Evolutionary conservation across 305 asterid genomes (phyloP).

Genomic region (Salvia sclarea): DNA sequence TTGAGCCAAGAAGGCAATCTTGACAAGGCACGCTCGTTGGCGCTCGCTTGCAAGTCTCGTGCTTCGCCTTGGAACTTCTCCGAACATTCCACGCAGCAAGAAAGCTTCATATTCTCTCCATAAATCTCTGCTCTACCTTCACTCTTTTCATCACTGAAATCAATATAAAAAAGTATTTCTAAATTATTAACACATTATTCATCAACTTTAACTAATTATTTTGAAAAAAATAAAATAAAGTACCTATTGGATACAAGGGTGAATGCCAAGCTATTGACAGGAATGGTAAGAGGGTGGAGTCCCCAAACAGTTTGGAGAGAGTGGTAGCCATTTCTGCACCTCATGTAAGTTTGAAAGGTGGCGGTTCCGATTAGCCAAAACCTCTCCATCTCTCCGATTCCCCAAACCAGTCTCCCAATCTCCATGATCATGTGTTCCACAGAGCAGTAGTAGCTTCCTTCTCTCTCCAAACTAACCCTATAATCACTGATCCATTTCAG

Average conservation of each 20-base stretch:
- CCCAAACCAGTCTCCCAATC: constrained; percentile 62
- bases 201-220: no score
- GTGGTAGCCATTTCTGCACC: constrained; percentile 62
- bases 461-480: constrained; percentile 43
- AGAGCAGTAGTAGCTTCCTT: constrained; percentile 57
- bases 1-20: constrained; percentile 85
- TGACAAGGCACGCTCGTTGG: constrained; percentile 44
- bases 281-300: constrained; percentile 69
- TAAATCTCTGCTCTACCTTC: no score
- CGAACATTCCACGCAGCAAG: constrained; percentile 51
- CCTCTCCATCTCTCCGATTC: constrained; percentile 55
- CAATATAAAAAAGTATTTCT: not conserved
- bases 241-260: constrained; percentile 73
- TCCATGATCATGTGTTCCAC: constrained; percentile 91
- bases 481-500: constrained; percentile 79
- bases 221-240: not conserved
- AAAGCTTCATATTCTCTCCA: constrained; percentile 33
- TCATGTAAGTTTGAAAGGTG: constrained; percentile 70
- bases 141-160: constrained; percentile 36
- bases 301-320: constrained; percentile 81
- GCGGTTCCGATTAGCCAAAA: constrained; percentile 88
- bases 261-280: constrained; percentile 60
- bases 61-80: constrained; percentile 51
- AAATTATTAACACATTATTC: no score
- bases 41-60: constrained; percentile 25